These are phyloP conservation scores for Ilyonectria mors-panacis DNA, from an alignment of 2,329 filamentous ascomycete species.

Conservation along the genomic window DNA sequence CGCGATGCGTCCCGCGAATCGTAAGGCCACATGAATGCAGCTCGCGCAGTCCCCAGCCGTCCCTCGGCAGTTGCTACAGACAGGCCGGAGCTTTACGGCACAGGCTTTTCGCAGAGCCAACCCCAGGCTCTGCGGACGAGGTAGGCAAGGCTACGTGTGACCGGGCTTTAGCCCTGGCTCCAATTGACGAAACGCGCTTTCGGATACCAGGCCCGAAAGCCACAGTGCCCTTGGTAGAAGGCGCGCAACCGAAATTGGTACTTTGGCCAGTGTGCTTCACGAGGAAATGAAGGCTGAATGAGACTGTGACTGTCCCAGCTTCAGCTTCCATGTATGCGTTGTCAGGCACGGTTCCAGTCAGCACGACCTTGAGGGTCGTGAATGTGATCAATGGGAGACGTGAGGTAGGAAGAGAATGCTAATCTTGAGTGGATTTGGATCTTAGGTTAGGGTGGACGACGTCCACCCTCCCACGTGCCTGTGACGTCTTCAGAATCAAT, in stretches of 20 bases:
- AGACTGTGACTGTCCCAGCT: neutral
- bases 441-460: no score
- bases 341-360: neutral
- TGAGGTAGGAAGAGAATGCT: constrained; percentile 12
- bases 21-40: constrained; percentile 23
- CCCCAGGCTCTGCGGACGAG: neutral
- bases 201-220: constrained; percentile 44
- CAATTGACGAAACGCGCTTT: constrained; percentile 24
- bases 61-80: constrained; percentile 32
- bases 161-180: constrained; percentile 10
- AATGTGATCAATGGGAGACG: neutral
- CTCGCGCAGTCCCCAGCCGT: constrained; percentile 10
- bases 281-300: neutral
- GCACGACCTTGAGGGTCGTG: no score
- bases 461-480: no score
- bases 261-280: neutral
- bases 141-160: constrained; percentile 17
- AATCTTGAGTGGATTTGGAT: neutral
- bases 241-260: constrained; percentile 22
- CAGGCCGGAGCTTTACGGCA: constrained; percentile 3
- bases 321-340: neutral
- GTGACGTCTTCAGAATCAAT: neutral
- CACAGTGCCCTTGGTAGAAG: constrained; percentile 8
- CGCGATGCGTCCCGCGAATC: constrained; percentile 9
- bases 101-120: constrained; percentile 13